A percentile compares a stretch with the other conserved stretches of the same genome.
Conservation (phyloP, 1,284 basidiomycete genomes). For the Amylostereum areolatum region DNA sequence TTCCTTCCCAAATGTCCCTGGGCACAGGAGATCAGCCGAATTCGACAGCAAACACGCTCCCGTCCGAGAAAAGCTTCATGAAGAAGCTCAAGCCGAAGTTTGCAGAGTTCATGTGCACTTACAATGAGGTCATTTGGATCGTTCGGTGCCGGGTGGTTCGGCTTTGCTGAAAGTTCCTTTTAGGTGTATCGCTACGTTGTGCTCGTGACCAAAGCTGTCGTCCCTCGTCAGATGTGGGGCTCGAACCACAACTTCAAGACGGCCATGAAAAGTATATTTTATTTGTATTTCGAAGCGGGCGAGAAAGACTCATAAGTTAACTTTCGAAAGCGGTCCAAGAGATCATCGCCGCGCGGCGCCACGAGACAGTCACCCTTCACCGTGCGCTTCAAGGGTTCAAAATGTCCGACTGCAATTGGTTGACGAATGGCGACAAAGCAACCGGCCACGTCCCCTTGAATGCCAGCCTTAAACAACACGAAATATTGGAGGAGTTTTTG, state of each 20-base stretch:
- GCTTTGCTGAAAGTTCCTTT: too few relatives aligned
- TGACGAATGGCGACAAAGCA: conserved; percentile 40
- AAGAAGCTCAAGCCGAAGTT: conserved; percentile 65
- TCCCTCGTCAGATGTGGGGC: conserved; percentile 80
- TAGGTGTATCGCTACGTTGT: conserved; percentile 71
- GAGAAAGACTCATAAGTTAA: too few relatives aligned
- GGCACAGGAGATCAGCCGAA: conserved; percentile 36
- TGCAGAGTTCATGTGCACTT: conserved; percentile 65
- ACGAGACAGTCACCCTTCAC: conserved; percentile 82
- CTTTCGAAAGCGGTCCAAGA: conserved; percentile 53
- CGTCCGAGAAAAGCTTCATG: conserved; percentile 23
- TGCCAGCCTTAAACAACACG: conserved; percentile 69
- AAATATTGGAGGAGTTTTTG: conserved; percentile 79
- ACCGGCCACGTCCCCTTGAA: conserved; percentile 47
- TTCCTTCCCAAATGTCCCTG: conserved; percentile 43
- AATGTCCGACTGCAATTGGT: conserved; percentile 79
- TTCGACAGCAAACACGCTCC: conserved; percentile 20
- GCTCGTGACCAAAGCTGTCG: conserved; percentile 59
- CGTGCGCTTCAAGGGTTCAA: conserved; percentile 73
- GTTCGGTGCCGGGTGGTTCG: too few relatives aligned
- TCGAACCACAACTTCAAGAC: conserved; percentile 62
- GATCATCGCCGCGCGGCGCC: conserved; percentile 72
- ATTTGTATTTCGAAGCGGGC: too few relatives aligned
- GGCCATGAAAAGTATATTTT: conserved; percentile 47
- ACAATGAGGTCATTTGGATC: conserved; percentile 51